phyloP scores from a whole-genome alignment of 1,139 yeast species.

The Meyerozyma carpophila region DNA sequence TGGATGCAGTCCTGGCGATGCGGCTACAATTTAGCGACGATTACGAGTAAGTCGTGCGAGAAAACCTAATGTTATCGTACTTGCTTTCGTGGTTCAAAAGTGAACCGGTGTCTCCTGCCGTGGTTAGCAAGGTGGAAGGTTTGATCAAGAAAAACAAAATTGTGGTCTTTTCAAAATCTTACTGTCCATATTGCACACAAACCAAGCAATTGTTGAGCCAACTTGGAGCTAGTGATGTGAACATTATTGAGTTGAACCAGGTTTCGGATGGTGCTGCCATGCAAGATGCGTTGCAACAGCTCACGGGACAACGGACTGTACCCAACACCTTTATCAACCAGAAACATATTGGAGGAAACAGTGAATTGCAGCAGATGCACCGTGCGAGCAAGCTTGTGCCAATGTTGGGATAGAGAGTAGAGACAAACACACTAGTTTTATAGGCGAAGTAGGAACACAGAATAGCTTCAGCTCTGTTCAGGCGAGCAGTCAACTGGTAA shows the following conservation, averaged over 20 bases:
- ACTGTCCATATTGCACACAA: conserved; percentile 24
- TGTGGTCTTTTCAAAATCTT: conserved; percentile 21
- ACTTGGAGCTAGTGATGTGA: conserved; percentile 10
- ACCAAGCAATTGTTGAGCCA: conserved; percentile 17
- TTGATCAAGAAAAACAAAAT: conserved; percentile 15
- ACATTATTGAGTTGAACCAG: conserved; percentile 20
- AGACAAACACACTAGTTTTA: too few species aligned
- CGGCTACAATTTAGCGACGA: conserved; percentile 24
- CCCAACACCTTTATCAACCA: conserved; percentile 16
- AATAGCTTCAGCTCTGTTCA: too few species aligned
- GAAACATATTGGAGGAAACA: conserved; percentile 16
- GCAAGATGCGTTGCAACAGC: conserved; percentile 11
- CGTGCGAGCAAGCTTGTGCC: conserved; percentile 13
- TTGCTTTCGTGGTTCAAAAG: not conserved
- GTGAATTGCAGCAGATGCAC: conserved; percentile 11
- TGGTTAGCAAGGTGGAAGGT: conserved; percentile 13
- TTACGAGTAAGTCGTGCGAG: conserved; percentile 13
- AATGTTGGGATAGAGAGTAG: conserved; percentile 2
- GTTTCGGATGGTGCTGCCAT: conserved; percentile 13
- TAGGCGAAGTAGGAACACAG: too few species aligned
- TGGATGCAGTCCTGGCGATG: conserved; percentile 23
- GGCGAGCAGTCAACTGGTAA: too few species aligned
- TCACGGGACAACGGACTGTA: conserved; percentile 15
- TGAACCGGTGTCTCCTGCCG: conserved; percentile 12
- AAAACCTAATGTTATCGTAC: not conserved